Evolutionary conservation across 2,329 filamentous ascomycete genomes (phyloP), one percentile per base, ranked within the genome.

Genomic region (Colletotrichum endophyticum): DNA sequence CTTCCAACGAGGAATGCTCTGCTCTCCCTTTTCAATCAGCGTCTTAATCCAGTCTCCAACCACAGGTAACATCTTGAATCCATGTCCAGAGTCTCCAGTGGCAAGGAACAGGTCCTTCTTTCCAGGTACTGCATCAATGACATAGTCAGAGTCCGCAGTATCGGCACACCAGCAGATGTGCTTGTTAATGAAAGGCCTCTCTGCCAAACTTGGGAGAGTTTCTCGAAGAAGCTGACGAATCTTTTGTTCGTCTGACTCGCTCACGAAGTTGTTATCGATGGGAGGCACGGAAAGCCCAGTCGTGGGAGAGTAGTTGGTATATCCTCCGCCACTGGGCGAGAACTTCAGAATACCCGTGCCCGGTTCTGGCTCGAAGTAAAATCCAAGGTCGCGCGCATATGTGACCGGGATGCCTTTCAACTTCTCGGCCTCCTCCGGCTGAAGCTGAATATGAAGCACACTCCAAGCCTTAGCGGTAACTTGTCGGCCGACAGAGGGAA

Each of bases 321-420:
- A 92, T 0, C 91, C 92, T 1, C 88, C 89, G 3, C 91, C 91
- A 80, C 89, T 87, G 0, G 91, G 90, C 77, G 91, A 93, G 9
- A 93, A 79, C 82, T 93, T 93, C 57, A 93, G 82, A 5, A 92
- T 81, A 22, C 88, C 87, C 0, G 91, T 92, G 72, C 87, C 86
- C 0, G 87, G 88, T 77, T 93, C 91, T 0, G 92, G 91, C 81
- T 93, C 92, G 75, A 93, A 93, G 83, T 92, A 91, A 84, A 93
- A 93, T 0, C 91, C 91, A 0, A 93, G 83, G 77, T 93, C 92
- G 2, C 91, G 88, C 1, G 89, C 89, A 69, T 92, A 92, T 0
- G 89, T 91, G 1, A 92, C 90, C 0, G 92, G 91, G 8, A 93
- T 91, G 4, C 89, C 89, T 4, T 88, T 87, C 3, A 93, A 86